Base-by-base conservation (phyloP, 805 yeast species). In the Metschnikowia picachoensis region DNA sequence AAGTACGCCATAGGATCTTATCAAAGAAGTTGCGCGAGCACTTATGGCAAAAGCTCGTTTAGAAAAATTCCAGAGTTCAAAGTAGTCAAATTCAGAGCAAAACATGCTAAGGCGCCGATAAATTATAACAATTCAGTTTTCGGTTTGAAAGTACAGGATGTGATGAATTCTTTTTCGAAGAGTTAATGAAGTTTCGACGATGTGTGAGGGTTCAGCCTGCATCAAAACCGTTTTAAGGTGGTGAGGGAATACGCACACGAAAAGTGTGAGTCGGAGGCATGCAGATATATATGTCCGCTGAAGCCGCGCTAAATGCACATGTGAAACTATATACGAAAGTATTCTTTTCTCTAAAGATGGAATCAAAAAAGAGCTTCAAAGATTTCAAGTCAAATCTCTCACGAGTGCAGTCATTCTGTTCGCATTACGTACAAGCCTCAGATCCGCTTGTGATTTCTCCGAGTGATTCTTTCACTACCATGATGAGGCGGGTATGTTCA, bases 81-180 rank as follows among this genome's bases (percentile, higher is more conserved):
- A 14, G 39, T 41, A 3, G 16, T 30, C 8, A 41, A 41, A 16
- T 41, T 41, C 27, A 35, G 11, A 13, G 35, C 16, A 2, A 17
- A 30, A 17, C 16, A 17, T n/a, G 20, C n/a, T n/a, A 35, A 11
- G 25, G 10, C 12, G 12, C 30, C 25, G 12, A 20, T 17, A 4
- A 35, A 17, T 9, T 17, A 13, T 16, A 41, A 41, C 14, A 41
- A 41, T n/a, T 25, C 29, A 10, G 32, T 36, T n/a, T 29, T 30
- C 36, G 31, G 36, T 12, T 17, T 36, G 10, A 30, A 20, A 25
- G 45, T 41, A 14, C 35, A 41, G 15, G 45, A 41, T 30, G 33
- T 41, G 27, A 16, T 35, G 17, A 35, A 35, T 15, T 8, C 17
- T 17, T 16, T 9, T 10, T 35, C 37, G 13, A 35, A 35, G 10